Evolutionary conservation across 768 basidiomycete genomes (phyloP).

Genomic region (Suillus paluster): DNA sequence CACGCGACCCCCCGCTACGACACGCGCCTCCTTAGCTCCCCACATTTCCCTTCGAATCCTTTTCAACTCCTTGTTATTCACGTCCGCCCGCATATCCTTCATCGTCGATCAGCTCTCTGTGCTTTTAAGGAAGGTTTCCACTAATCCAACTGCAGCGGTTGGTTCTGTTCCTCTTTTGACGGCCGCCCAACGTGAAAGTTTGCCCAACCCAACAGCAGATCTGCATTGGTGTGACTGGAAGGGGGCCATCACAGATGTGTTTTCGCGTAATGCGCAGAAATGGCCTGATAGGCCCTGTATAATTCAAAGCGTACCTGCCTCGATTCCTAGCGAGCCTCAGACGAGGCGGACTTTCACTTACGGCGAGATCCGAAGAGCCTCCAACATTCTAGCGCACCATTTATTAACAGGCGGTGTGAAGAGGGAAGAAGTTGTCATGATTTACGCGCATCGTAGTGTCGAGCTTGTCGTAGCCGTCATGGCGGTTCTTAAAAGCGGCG

Average conservation of each 20-base stretch:
- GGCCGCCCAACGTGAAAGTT: conserved; percentile 61
- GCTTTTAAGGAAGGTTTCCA: conserved; percentile 71
- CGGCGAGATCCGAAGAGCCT: conserved; percentile 76
- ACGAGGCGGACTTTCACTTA: conserved; percentile 74
- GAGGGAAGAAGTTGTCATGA: conserved; percentile 96
- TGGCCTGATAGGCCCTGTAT: conserved; percentile 89
- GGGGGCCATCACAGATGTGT: conserved; percentile 95
- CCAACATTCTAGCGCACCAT: conserved; percentile 90
- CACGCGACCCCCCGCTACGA: conserved; percentile 68
- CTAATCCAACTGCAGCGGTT: conserved; percentile 68
- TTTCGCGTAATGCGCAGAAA: conserved; percentile 81
- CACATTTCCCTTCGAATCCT: conserved; percentile 79
- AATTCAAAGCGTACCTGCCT: conserved; percentile 68
- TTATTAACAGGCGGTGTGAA: conserved; percentile 85
- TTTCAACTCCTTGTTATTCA: conserved; percentile 96
- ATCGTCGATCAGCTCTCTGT: conserved; percentile 87
- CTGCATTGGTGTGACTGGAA: conserved; percentile 98
- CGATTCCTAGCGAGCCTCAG: conserved; percentile 45
- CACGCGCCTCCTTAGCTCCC: conserved; percentile 73
- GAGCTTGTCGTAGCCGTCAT: conserved; percentile 97
- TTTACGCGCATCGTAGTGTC: conserved; percentile 95
- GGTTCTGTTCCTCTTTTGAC: conserved; percentile 85
- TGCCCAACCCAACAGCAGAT: conserved; percentile 87
- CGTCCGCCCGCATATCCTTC: conserved; percentile 69
- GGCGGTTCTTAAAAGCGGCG: conserved; percentile 95